Base-by-base conservation (phyloP, 108 stramenopile species). In the Craspedostauros australis region DNA sequence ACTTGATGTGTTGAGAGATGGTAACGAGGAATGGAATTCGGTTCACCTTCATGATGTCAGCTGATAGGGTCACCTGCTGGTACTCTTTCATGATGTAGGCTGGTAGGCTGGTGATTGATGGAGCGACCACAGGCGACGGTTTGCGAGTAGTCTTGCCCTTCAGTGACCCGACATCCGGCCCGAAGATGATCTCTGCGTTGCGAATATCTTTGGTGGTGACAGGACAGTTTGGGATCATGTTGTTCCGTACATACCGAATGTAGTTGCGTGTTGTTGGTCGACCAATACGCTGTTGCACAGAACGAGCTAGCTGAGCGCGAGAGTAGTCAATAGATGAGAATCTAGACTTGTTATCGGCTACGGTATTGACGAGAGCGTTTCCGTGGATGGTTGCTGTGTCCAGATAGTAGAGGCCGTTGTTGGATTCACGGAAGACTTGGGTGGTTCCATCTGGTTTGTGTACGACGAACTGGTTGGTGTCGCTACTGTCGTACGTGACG, bases 1-100 rank as follows among this genome's bases (percentile, higher is more conserved):
- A 68, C 22, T 46, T 51, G 4, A 78, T 50, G 21, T 48, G 38
- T 16, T 46, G 31, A 1, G 68, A 66, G 30, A 55, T 30, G 25
- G 72, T 70, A 40, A 54, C 29, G 9, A 78, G 32, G 50, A 78
- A 73, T 15, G 62, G 63, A n/a, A 73, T 34, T 7, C 37, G 20
- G 5, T 60, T 61, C 0, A 75, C 68, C 40, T 33, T 59, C 58
- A 75, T 66, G 20, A 72, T 54, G 36, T 77, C 67, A 2, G 46
- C 67, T 9, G 40, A 23, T 27, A 77, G 26, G 1, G 44, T 54
- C 14, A 77, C 63, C 4, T 65, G 20, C 18, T 46, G 25, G 52
- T 73, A 34, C 6, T 14, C 34, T 24, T 26, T 24, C 33, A 60
- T 6, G 11, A 73, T 42, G 2, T 36, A 33, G 0, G 40, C 23